Evolutionary conservation across 352 stramenopile genomes (phyloP).

Genomic region (Elongisporangium senticosum): DNA sequence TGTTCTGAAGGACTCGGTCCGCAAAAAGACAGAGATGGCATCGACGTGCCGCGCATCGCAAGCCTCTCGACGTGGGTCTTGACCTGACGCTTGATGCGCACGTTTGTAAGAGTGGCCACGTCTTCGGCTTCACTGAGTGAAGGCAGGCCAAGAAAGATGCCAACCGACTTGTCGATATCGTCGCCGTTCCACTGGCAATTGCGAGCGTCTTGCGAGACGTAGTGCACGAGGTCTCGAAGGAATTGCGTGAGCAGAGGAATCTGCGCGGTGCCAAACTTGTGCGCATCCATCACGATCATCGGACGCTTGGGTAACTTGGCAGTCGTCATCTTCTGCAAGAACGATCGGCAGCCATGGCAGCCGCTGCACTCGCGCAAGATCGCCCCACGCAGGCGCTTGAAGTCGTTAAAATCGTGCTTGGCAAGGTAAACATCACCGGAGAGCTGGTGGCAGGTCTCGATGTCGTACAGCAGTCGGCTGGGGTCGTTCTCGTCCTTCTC

Average conservation of each 20-base stretch:
- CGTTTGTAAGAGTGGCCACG: slow-evolving; percentile 8
- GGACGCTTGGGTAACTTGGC: not conserved
- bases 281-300: not conserved
- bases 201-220: not conserved
- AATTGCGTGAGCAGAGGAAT: not conserved
- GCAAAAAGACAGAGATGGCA: not conserved
- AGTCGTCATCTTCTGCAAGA: not conserved
- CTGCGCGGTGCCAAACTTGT: not conserved
- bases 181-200: not conserved
- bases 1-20: not conserved
- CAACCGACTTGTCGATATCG: not conserved
- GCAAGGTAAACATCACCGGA: not conserved
- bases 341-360: not conserved
- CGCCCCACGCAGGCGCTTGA: not conserved
- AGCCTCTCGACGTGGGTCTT: not conserved
- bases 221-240: not conserved
- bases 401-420: not conserved
- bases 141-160: not conserved
- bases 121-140: not conserved
- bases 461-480: not conserved
- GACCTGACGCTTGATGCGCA: not conserved
- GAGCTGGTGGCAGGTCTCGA: not conserved
- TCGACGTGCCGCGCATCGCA: not conserved
- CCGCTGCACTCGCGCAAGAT: not conserved
- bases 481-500: not conserved